Evolutionary conservation across 371 early-diverging fungal genomes (phyloP), one percentile per base, ranked within the genome.

Genomic region (Apophysomyces trapeziformis): DNA sequence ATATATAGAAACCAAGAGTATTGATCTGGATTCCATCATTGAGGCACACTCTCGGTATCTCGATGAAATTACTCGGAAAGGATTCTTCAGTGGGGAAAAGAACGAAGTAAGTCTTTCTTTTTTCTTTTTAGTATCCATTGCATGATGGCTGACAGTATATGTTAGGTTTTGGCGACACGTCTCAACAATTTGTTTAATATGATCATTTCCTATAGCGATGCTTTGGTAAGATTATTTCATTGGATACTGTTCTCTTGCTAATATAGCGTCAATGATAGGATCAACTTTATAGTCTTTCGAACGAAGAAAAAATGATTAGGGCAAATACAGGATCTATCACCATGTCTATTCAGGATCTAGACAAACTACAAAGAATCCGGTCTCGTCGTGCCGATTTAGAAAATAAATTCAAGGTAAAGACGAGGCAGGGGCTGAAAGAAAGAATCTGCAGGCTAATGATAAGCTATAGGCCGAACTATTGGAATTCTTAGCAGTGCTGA

Each of bases 21-120:
- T 85, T 4, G 94, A 93, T 72, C 68, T 94, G 18, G 93, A 95
- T 68, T 75, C 76, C 2, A 73, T 93, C 50, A 93, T 92, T 43
- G 82, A 82, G 35, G 90, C 91, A 0, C 95, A 95, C 64, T 66
- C 80, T 26, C 76, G 71, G 36, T 94, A 92, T 54, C 70, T 94
- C 21, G 63, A 54, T 0, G 83, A 87, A 36, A 84, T 93, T 41
- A 83, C 87, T 0, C 78, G 85, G 35, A 85, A 92, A 39, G 87
- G 90, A 0, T 84, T 92, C 43, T 68, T 92, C 16, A 77, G 71
- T 32, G 79, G 83, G 7, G 71, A 67, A 14, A 87, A 80, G 50
- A 88, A 88, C 67, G 80, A 71, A 64, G 76, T 67, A 13, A 66
- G 36, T 66, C 61, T 57, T 26, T 26, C 32, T 26, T 26, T 3